phyloP scores from a whole-genome alignment of 257 asterid species.

The Rhazya stricta region DNA sequence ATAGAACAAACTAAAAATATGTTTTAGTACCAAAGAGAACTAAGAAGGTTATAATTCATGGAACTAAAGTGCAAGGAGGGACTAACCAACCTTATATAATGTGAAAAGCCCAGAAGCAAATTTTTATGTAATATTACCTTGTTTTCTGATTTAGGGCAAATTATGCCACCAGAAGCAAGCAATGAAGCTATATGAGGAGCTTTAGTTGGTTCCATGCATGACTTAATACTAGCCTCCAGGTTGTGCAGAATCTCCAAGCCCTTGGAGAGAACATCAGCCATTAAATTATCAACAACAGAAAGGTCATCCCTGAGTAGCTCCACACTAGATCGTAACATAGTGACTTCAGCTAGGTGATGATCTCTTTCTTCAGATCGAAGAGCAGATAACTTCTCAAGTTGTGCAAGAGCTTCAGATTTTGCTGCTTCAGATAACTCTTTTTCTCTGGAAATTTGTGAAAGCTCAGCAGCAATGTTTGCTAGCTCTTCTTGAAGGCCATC shows the following conservation, averaged over 20 bases:
- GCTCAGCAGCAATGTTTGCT: constrained; percentile 44
- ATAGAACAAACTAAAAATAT: background rate
- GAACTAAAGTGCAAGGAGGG: too few relatives aligned
- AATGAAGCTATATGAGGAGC: constrained; percentile 30
- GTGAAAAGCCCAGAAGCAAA: background rate
- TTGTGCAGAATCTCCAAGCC: constrained; percentile 57
- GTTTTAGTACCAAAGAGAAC: background rate
- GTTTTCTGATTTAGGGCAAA: constrained; percentile 37
- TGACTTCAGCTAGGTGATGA: constrained; percentile 52
- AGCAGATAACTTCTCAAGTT: constrained; percentile 54
- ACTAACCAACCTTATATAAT: background rate
- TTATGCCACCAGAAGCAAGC: constrained; percentile 26
- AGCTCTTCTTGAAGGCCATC: constrained; percentile 91
- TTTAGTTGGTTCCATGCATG: constrained; percentile 37
- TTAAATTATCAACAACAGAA: constrained; percentile 40
- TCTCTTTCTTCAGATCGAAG: constrained; percentile 63
- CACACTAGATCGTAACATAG: constrained; percentile 43
- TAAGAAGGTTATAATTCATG: background rate
- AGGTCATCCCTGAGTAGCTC: constrained; percentile 55
- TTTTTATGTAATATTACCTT: constrained; percentile 37
- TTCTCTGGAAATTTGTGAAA: constrained; percentile 60
- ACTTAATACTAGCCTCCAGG: constrained; percentile 45
- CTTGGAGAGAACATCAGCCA: constrained; percentile 61
- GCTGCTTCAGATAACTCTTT: constrained; percentile 58
- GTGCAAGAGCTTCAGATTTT: constrained; percentile 59